Conservation (phyloP, 2,329 filamentous ascomycete genomes). For the Fusarium sp. region DNA sequence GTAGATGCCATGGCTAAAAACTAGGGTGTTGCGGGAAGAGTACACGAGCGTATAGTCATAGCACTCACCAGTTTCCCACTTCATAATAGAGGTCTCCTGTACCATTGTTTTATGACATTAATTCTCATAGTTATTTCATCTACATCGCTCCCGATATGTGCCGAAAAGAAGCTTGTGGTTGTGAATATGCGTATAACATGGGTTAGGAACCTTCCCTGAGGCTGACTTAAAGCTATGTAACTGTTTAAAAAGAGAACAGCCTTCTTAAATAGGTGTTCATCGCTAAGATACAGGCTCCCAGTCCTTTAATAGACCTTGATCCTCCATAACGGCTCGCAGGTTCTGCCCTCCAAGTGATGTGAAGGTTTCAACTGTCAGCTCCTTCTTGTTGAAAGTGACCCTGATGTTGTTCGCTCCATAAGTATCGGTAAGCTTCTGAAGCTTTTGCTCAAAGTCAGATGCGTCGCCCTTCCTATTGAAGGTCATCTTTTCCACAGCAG, state of each 20-base stretch:
- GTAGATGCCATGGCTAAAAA: not conserved
- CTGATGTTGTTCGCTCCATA: not conserved
- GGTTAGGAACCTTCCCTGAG: too few relatives aligned
- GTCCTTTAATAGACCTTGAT: not conserved
- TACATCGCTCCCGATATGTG: too few relatives aligned
- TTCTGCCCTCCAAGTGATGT: not conserved
- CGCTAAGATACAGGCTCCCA: not conserved
- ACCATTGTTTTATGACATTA: not conserved
- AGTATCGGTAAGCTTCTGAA: not conserved
- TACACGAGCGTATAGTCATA: not conserved
- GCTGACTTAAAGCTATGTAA: not conserved
- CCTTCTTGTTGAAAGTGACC: not conserved
- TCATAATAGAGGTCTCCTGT: not conserved
- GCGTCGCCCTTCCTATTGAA: too few relatives aligned
- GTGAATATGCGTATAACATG: too few relatives aligned
- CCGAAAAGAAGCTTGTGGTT: too few relatives aligned
- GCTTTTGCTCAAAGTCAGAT: too few relatives aligned
- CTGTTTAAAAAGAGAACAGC: not conserved
- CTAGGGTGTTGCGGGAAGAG: not conserved
- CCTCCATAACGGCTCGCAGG: not conserved
- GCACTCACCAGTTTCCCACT: not conserved
- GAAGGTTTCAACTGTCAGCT: not conserved
- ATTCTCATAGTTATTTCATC: too few relatives aligned
- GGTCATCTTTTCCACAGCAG: too few relatives aligned
- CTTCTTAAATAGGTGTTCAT: too few relatives aligned